Conservation (phyloP, 2,329 filamentous ascomycete genomes). For the Fusarium sterilihyphosum region DNA sequence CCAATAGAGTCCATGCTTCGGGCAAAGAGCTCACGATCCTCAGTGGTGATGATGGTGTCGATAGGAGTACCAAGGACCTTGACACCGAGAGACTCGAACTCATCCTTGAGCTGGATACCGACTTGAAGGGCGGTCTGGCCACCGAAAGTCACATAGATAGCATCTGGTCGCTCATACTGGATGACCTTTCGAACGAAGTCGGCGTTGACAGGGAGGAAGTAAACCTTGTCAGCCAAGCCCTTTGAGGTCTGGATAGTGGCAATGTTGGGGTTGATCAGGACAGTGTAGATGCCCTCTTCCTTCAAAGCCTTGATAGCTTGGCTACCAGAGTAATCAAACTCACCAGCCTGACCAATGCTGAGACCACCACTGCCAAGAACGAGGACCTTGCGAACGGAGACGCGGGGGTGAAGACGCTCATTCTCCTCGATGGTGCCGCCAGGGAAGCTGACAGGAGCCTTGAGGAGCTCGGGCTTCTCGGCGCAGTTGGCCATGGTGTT, state of each 20-base stretch:
- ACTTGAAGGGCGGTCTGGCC: slow-evolving; percentile 97
- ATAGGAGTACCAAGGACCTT: slow-evolving; percentile 96
- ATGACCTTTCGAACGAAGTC: slow-evolving; percentile 99
- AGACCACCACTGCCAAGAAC: slow-evolving; percentile 94
- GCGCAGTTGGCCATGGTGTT: slow-evolving; percentile 80
- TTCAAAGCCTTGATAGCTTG: slow-evolving; percentile 99
- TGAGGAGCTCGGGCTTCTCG: slow-evolving; percentile 72
- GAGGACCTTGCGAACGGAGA: slow-evolving; percentile 92
- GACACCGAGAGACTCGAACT: slow-evolving; percentile 92
- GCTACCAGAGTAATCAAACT: slow-evolving; percentile 98
- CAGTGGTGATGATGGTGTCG: slow-evolving; percentile 97
- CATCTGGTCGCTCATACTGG: slow-evolving; percentile 90
- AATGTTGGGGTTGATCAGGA: slow-evolving; percentile 99
- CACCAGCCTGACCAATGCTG: slow-evolving; percentile 96
- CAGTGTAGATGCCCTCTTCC: slow-evolving; percentile 97
- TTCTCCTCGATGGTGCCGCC: slow-evolving; percentile 86
- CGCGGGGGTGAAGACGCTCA: slow-evolving; percentile 76
- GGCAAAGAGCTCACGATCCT: slow-evolving; percentile 96
- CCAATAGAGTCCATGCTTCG: slow-evolving; percentile 98
- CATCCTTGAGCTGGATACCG: slow-evolving; percentile 96
- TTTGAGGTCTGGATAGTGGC: slow-evolving; percentile 99
- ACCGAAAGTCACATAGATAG: slow-evolving; percentile 97
- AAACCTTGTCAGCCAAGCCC: slow-evolving; percentile 97
- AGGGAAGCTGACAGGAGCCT: slow-evolving; percentile 83
- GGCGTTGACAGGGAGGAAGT: slow-evolving; percentile 96